Conservation (phyloP, 2,329 filamentous ascomycete species). For the Clathrospora elynae region DNA sequence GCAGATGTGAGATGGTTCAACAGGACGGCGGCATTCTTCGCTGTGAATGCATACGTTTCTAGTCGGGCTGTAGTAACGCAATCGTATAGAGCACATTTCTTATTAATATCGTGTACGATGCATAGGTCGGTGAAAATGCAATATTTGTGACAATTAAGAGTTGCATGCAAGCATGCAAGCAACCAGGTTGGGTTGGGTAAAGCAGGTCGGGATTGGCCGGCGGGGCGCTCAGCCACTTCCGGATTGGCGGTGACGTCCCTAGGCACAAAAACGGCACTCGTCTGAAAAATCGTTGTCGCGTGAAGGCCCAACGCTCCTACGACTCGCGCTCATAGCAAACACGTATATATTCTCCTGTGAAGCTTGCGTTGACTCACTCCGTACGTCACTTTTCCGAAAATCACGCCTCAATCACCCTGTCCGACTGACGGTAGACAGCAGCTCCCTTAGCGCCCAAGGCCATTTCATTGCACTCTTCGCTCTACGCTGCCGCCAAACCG, state of each 20-base stretch:
- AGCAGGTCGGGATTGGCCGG: slow-evolving; percentile 9
- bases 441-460: slow-evolving; percentile 28
- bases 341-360: slow-evolving; percentile 4
- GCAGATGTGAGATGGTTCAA: too few relatives aligned
- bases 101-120: too few relatives aligned
- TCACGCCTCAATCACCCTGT: neutral
- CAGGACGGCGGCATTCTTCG: neutral
- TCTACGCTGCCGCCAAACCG: slow-evolving; percentile 11
- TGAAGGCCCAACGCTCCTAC: slow-evolving; percentile 20
- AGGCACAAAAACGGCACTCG: slow-evolving; percentile 23
- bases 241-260: slow-evolving; percentile 24
- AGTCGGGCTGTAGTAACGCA: too few relatives aligned
- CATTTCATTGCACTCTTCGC: slow-evolving; percentile 16
- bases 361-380: slow-evolving; percentile 4
- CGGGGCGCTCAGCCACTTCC: slow-evolving; percentile 16
- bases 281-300: slow-evolving; percentile 23
- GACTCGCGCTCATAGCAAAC: slow-evolving; percentile 10
- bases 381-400: slow-evolving; percentile 12
- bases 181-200: slow-evolving; percentile 6
- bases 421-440: slow-evolving; percentile 1
- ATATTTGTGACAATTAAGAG: too few relatives aligned
- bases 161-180: neutral
- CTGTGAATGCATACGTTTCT: neutral
- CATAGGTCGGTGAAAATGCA: too few relatives aligned
- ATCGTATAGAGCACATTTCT: too few relatives aligned